These are phyloP conservation scores for Xylariaceae sp. DNA, from an alignment of 2,329 filamentous ascomycete genomes.

Conservation along the genomic window DNA sequence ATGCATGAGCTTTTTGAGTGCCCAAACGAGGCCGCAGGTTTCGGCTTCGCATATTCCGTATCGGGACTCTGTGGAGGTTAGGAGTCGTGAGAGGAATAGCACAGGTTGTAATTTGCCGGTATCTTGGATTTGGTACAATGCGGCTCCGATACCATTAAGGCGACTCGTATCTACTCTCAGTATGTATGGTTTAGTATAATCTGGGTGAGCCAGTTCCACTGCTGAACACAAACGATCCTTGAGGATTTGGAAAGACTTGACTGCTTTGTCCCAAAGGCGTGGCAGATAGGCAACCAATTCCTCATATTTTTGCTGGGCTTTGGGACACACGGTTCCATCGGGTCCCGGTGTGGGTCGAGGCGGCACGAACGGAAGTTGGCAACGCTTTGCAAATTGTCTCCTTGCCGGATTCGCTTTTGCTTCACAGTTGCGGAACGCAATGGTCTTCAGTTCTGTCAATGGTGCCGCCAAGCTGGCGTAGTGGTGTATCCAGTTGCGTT, in stretches of 20 bases:
- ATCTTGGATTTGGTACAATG: neutral
- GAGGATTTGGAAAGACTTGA: neutral
- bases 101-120: neutral
- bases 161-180: neutral
- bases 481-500: neutral
- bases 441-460: neutral
- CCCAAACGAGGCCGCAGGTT: neutral
- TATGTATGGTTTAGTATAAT: neutral
- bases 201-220: neutral
- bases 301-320: too few species aligned
- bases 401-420: neutral
- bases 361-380: neutral
- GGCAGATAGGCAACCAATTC: neutral
- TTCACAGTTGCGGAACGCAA: neutral
- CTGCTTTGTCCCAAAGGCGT: neutral
- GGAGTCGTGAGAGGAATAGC: neutral
- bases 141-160: neutral
- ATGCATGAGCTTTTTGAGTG: neutral
- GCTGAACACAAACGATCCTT: neutral
- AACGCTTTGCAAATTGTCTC: neutral
- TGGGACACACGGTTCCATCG: too few species aligned
- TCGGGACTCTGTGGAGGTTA: neutral
- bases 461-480: neutral
- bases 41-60: neutral
- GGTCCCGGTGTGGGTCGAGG: neutral